Evolutionary conservation across 2,329 filamentous ascomycete species (phyloP), one percentile per base, ranked within the genome.

Genomic region (Magnaporthiopsis poae): DNA sequence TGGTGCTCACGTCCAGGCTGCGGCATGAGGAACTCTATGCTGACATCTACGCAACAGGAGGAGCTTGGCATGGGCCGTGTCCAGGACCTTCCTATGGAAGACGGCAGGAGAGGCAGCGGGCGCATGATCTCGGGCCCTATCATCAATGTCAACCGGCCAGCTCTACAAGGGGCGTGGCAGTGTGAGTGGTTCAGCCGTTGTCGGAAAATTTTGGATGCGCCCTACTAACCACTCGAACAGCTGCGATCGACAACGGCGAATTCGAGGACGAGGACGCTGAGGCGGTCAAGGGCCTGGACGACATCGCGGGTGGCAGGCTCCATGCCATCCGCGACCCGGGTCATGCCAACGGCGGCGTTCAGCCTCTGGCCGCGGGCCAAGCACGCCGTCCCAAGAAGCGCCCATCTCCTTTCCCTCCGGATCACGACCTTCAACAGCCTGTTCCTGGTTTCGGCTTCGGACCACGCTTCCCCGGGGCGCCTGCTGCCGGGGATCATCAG

Each of bases 301-400:
- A n/a, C 66, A 68, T 77, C 9, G 75, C 68, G 5, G 70, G 68
- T 11, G 71, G 72, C 21, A 70, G 79, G 63, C 70, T 68, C 1
- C 75, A 71, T 64, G 71, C 73, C 2, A 75, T 73, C 7, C 77
- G 77, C 0, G 78, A 76, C 70, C 46, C 71, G 56, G 9, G 65
- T 71, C 33, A 65, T 63, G 46, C 21, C 21, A 56, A 56, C 46
- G 21, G 46, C 21, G 46, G 46, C 11, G 21, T 21, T 25, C 18
- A 25, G 7, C 46, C n/a, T 56, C 46, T n/a, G 7, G n/a, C 46
- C 46, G 18, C 13, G n/a, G 46, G 18, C 2, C 46, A 56, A 52
- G 39, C 18, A 21, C 39, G 11, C 46, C 46, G 21, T 56, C 21
- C 18, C 46, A 56, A 3, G 46, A 56, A 56, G n/a, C 46, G 46